Conservation (phyloP, 164 flowering plant genomes). For the Annona squamosa region DNA sequence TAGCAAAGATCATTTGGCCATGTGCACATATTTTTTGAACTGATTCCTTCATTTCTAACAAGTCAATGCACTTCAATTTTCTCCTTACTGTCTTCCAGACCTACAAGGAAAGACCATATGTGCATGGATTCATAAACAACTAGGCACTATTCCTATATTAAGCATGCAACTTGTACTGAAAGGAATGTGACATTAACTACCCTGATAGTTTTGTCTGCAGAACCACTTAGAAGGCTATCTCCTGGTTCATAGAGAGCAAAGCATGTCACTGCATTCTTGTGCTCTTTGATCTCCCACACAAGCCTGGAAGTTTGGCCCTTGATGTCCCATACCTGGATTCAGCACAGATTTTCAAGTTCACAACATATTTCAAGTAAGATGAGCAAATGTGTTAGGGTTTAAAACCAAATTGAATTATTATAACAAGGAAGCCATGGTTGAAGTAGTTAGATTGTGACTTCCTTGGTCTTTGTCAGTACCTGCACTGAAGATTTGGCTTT, state of each 20-base stretch:
- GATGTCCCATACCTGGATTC: constrained; percentile 60
- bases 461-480: not conserved
- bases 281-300: constrained; percentile 51
- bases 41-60: constrained; percentile 47
- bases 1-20: constrained; percentile 35
- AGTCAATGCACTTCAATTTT: constrained; percentile 55
- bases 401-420: too few species aligned
- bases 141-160: not conserved
- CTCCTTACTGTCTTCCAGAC: constrained; percentile 56
- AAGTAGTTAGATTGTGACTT: not conserved
- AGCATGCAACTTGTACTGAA: not conserved
- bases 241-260: constrained; percentile 59
- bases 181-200: constrained; percentile 20
- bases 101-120: constrained; percentile 21
- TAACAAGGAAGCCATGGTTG: not conserved
- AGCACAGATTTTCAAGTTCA: not conserved
- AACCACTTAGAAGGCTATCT: constrained; percentile 65
- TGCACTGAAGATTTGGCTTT: not conserved
- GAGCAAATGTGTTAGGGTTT: not conserved
- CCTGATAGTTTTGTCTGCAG: constrained; percentile 66
- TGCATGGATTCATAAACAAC: not conserved
- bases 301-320: constrained; percentile 47
- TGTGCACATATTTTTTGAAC: constrained; percentile 43
- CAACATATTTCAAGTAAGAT: not conserved
- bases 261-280: constrained; percentile 65